A percentile compares a stretch with the other conserved stretches of the same genome.
Conservation (phyloP, 805 yeast species). For the Hanseniaspora nectarophila region DNA sequence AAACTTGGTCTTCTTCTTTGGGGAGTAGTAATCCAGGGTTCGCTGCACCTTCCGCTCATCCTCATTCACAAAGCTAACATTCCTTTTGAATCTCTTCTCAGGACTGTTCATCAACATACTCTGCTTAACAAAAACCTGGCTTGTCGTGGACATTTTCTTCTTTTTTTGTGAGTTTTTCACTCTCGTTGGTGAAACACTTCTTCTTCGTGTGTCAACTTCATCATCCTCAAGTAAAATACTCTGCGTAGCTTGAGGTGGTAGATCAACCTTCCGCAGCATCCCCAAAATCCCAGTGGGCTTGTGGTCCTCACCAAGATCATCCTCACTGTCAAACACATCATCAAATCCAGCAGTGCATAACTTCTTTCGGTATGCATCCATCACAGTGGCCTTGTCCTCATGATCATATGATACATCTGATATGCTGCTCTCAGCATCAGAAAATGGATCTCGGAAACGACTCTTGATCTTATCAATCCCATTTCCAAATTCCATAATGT, state of each 20-base stretch:
- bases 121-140: neutral
- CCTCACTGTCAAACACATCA: neutral
- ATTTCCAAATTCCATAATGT: neutral
- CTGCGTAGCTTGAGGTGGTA: neutral
- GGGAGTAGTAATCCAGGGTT: constrained; percentile 8
- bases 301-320: neutral
- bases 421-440: neutral
- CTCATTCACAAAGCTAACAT: neutral
- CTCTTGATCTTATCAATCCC: neutral
- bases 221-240: neutral
- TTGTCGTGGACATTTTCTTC: neutral
- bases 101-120: constrained; percentile 2
- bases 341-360: neutral
- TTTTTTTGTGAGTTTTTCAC: neutral
- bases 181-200: neutral
- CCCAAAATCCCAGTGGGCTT: neutral
- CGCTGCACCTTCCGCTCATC: neutral
- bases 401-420: neutral
- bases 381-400: neutral
- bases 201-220: neutral
- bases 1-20: neutral
- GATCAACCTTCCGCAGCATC: neutral
- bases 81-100: neutral
- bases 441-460: neutral
- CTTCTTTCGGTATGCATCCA: neutral